Evolutionary conservation across 345 rosid species (phyloP).

Genomic region (Eucalyptus polybractea): DNA sequence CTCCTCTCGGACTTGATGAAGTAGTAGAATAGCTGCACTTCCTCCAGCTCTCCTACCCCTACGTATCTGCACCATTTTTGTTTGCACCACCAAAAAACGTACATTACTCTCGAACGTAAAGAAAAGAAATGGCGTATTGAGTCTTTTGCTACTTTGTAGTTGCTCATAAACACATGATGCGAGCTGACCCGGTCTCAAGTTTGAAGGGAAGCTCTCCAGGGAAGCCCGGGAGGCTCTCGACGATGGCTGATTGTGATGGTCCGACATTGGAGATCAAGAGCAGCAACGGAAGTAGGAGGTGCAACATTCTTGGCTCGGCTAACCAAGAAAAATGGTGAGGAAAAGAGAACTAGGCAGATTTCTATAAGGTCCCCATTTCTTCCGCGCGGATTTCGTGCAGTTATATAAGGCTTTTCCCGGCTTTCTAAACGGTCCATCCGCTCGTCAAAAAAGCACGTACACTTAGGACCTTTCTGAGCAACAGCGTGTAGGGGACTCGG

Average conservation of each 20-base stretch:
- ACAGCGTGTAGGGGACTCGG: not conserved
- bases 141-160: not conserved
- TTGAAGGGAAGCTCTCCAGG: conserved; percentile 7
- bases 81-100: not conserved
- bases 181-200: conserved; percentile 8
- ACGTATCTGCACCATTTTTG: not conserved
- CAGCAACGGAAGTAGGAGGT: not conserved
- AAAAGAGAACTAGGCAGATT: not conserved
- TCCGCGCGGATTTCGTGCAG: not conserved
- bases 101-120: not conserved
- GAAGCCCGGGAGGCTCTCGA: conserved; percentile 5
- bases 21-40: conserved; percentile 9
- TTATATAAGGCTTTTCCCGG: not conserved
- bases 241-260: not conserved
- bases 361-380: not conserved
- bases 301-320: not conserved
- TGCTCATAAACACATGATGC: not conserved
- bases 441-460: not conserved
- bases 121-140: not conserved
- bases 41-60: conserved; percentile 7
- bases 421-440: not conserved
- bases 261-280: not conserved
- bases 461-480: not conserved
- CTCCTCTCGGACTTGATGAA: conserved; percentile 4
- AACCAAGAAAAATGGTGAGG: not conserved